Percentiles rank a stretch among this genome's conserved stretches.
Conservation (phyloP, 2,329 filamentous ascomycete genomes). For the Xylaria sp. region DNA sequence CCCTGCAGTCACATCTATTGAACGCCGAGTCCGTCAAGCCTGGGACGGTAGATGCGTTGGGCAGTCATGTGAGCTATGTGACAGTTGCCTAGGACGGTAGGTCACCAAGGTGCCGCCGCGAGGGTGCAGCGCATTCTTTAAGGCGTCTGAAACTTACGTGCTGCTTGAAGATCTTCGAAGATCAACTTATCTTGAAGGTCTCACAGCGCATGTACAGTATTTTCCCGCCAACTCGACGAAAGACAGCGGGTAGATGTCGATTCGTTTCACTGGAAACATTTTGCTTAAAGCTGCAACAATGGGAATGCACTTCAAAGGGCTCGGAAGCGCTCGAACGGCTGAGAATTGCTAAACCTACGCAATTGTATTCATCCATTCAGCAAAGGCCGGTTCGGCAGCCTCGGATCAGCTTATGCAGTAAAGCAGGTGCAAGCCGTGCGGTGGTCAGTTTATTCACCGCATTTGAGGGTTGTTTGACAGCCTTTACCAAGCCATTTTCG, state of each 20-base stretch:
- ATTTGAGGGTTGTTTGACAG: constrained; percentile 12
- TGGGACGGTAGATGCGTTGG: not conserved
- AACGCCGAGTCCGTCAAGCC: constrained; percentile 3
- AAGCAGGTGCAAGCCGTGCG: constrained; percentile 5
- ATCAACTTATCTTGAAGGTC: not conserved
- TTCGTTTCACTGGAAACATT: constrained; percentile 14
- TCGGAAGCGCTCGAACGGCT: not conserved
- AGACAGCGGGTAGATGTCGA: constrained; percentile 20
- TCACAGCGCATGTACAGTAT: constrained; percentile 5
- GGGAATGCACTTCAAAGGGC: not conserved
- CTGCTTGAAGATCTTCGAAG: constrained; percentile 9
- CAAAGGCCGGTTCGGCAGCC: not conserved
- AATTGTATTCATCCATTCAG: constrained; percentile 11
- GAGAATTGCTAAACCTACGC: constrained; percentile 13
- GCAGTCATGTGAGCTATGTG: constrained; percentile 15
- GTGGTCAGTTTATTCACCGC: constrained; percentile 1
- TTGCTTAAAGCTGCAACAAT: constrained; percentile 11
- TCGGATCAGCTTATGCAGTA: constrained; percentile 10
- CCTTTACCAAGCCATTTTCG: constrained; percentile 15
- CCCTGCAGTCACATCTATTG: constrained; percentile 9
- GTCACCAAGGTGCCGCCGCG: not conserved
- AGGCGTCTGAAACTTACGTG: constrained; percentile 7
- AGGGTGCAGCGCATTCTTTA: constrained; percentile 16
- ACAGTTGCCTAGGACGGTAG: constrained; percentile 17
- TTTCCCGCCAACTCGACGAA: constrained; percentile 1